Conservation (phyloP, 2,329 filamentous ascomycete species). For the Cytospora chrysosperma region DNA sequence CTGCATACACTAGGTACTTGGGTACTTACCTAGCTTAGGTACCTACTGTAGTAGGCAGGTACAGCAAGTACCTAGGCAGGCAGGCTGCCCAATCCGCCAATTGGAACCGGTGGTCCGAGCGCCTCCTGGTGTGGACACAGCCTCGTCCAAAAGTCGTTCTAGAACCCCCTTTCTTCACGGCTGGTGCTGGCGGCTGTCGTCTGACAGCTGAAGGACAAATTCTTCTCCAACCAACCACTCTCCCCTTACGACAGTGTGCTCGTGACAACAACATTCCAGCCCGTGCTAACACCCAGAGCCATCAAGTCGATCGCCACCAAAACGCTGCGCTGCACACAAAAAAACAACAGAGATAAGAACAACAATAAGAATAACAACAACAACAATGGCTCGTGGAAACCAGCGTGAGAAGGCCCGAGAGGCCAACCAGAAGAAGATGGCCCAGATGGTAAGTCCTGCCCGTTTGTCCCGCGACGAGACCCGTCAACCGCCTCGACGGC, state of each 20-base stretch:
- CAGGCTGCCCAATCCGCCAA: too few species aligned
- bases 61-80: too few species aligned
- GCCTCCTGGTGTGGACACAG: neutral
- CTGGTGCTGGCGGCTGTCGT: neutral
- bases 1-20: too few species aligned
- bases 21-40: too few species aligned
- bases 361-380: too few species aligned
- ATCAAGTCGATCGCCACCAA: neutral
- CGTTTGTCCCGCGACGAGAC: neutral
- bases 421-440: constrained; percentile 75
- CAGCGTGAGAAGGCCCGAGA: constrained; percentile 92
- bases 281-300: neutral
- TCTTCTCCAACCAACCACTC: neutral
- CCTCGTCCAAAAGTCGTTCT: neutral
- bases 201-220: neutral
- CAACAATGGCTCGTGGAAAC: constrained; percentile 85
- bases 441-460: constrained; percentile 52
- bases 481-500: constrained; percentile 13
- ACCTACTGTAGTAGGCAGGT: too few species aligned
- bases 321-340: neutral
- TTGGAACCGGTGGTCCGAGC: neutral
- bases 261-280: neutral
- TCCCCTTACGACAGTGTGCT: neutral
- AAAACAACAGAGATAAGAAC: too few species aligned
- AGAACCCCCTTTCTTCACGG: neutral